Evolutionary conservation across 495 filamentous ascomycete genomes (phyloP).

Genomic region (Penicillium alfredii): DNA sequence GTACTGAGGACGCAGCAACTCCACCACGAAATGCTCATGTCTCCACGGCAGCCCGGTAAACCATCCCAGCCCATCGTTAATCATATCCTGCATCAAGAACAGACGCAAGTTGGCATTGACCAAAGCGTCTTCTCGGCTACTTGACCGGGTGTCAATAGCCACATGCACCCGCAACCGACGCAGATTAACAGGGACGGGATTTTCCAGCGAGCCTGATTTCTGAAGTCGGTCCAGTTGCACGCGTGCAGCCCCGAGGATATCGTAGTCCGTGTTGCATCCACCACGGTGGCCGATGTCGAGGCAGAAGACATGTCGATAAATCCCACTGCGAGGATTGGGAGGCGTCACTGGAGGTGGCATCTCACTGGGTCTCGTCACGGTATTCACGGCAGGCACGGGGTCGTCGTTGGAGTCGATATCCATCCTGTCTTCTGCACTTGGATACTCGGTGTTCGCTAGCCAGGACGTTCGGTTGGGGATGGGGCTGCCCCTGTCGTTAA

Average conservation of each 20-base stretch:
- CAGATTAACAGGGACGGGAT: not conserved
- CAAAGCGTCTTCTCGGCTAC: not conserved
- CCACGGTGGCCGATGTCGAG: not conserved
- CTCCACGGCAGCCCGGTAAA: constrained; percentile 5
- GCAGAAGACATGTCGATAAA: not conserved
- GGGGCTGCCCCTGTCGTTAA: too few species aligned
- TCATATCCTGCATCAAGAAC: constrained; percentile 5
- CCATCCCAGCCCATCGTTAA: constrained; percentile 7
- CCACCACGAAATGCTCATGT: constrained; percentile 2
- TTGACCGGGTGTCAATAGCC: not conserved
- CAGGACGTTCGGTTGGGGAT: constrained; percentile 34
- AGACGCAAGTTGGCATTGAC: not conserved
- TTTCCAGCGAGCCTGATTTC: not conserved
- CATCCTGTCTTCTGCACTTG: too few species aligned
- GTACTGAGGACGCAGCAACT: not conserved
- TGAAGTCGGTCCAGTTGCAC: not conserved
- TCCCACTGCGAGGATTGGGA: not conserved
- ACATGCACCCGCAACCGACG: not conserved
- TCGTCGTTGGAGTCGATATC: not conserved
- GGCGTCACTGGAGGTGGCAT: not conserved
- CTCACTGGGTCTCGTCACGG: too few species aligned
- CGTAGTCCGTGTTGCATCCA: not conserved
- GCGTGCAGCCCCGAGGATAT: not conserved
- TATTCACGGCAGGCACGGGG: not conserved
- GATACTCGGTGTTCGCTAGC: constrained; percentile 28